Conservation (phyloP, 495 filamentous ascomycete species). For the Neurospora sp. region DNA sequence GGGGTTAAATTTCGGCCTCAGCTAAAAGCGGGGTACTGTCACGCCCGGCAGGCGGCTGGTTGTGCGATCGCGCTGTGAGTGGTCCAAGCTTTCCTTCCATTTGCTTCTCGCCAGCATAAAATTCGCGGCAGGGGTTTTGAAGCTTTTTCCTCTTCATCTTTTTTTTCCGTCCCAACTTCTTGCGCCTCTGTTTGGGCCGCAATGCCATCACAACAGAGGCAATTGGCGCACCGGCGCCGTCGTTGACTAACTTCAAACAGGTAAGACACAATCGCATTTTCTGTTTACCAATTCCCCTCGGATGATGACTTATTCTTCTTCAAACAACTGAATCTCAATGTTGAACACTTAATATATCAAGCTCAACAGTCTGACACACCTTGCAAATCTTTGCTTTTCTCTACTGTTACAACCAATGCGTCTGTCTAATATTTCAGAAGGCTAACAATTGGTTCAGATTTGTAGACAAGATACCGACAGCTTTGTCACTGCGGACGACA, state of each 20-base stretch:
- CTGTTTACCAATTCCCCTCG: neutral
- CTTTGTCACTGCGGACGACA: neutral
- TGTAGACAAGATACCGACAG: neutral
- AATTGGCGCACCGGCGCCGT: neutral
- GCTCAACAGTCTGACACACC: conserved; percentile 49
- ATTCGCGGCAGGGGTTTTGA: neutral
- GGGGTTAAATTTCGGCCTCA: conserved; percentile 15
- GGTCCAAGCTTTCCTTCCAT: neutral
- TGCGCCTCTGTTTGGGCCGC: neutral
- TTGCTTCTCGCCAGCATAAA: conserved; percentile 4
- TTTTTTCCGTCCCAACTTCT: neutral
- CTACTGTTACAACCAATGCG: neutral
- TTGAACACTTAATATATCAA: conserved; percentile 44
- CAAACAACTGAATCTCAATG: conserved; percentile 50
- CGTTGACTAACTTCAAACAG: neutral
- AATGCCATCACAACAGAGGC: neutral
- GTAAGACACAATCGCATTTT: neutral
- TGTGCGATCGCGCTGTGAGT: neutral
- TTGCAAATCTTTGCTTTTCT: conserved; percentile 3
- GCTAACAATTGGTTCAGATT: neutral
- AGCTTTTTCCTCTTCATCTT: neutral
- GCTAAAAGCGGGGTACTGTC: conserved; percentile 1
- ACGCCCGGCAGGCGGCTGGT: neutral
- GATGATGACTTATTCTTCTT: conserved; percentile 40
- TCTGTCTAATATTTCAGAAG: neutral